phyloP scores from a whole-genome alignment of 306 rosid genomes.

The Fragaria vesca region DNA sequence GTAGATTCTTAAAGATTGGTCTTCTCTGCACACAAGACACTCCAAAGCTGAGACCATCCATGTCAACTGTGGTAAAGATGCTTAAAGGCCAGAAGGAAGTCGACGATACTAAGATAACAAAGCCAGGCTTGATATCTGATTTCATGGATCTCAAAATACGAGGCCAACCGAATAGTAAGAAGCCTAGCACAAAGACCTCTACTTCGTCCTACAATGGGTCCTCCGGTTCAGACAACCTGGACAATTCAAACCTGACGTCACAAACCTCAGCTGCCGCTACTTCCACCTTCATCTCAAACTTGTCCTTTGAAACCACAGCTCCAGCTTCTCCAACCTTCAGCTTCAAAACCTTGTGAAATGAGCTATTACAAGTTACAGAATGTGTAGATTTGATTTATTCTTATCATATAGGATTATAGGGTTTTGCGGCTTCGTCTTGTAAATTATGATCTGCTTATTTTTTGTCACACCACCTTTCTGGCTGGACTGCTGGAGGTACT shows the following conservation, averaged over 20 bases:
- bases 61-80: constrained; percentile 91
- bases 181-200: constrained; percentile 12
- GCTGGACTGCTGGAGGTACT: constrained; percentile 4
- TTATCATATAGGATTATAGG: constrained; percentile 1
- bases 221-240: constrained; percentile 48
- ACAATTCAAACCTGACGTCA: constrained; percentile 39
- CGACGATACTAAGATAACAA: constrained; percentile 47
- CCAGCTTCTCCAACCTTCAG: constrained; percentile 36
- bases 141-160: constrained; percentile 77
- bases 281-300: constrained; percentile 36
- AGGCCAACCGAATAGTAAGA: constrained; percentile 23
- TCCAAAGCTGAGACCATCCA: constrained; percentile 80
- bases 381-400: constrained; percentile 19
- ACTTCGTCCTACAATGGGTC: constrained; percentile 29
- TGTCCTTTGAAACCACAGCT: constrained; percentile 42
- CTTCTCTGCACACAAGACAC: constrained; percentile 93
- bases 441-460: constrained; percentile 10
- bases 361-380: not conserved
- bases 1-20: constrained; percentile 68
- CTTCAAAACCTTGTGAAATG: constrained; percentile 1
- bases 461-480: constrained; percentile 4
- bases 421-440: constrained; percentile 23
- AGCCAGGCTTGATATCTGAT: constrained; percentile 86
- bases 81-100: constrained; percentile 56
- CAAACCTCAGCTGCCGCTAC: constrained; percentile 41